Conservation (phyloP, 1,284 basidiomycete species). For the Thelephora terrestris region DNA sequence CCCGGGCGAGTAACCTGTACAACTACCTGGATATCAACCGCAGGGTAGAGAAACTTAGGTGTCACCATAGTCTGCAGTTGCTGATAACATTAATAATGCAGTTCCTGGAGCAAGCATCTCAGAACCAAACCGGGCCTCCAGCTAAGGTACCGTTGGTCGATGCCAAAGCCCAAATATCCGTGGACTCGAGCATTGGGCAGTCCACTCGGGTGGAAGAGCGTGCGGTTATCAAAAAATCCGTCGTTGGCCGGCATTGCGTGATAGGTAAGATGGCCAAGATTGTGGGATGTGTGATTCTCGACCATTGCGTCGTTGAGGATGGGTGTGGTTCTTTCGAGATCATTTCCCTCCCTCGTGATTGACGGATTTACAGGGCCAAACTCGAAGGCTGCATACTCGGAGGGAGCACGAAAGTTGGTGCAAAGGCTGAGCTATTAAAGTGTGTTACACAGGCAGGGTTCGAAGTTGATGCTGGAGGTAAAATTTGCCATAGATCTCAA, state of each 20-base stretch:
- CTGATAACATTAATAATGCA: constrained; percentile 18
- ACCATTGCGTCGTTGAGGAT: constrained; percentile 82
- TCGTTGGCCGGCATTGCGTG: constrained; percentile 81
- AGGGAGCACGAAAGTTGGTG: constrained; percentile 71
- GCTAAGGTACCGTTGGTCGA: constrained; percentile 55
- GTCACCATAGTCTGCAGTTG: constrained; percentile 1
- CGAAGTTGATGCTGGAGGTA: constrained; percentile 68
- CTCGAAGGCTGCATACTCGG: constrained; percentile 87
- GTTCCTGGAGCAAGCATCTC: constrained; percentile 44
- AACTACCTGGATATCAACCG: constrained; percentile 80
- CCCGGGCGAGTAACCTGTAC: constrained; percentile 77
- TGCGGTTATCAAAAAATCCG: constrained; percentile 78
- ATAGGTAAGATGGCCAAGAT: constrained; percentile 86
- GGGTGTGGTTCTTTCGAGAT: constrained; percentile 41
- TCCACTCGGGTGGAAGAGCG: constrained; percentile 79
- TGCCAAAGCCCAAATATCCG: constrained; percentile 74
- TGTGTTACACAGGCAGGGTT: constrained; percentile 88
- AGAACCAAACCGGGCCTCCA: constrained; percentile 50
- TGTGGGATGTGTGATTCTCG: constrained; percentile 80
- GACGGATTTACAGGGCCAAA: constrained; percentile 52
- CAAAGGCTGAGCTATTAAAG: constrained; percentile 68
- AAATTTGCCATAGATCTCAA: constrained; percentile 14
- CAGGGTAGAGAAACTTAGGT: constrained; percentile 35
- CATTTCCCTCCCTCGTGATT: constrained; percentile 1
- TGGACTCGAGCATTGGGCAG: constrained; percentile 76